Conservation (phyloP, 352 stramenopile species). For the Phytophthora pinifolia region DNA sequence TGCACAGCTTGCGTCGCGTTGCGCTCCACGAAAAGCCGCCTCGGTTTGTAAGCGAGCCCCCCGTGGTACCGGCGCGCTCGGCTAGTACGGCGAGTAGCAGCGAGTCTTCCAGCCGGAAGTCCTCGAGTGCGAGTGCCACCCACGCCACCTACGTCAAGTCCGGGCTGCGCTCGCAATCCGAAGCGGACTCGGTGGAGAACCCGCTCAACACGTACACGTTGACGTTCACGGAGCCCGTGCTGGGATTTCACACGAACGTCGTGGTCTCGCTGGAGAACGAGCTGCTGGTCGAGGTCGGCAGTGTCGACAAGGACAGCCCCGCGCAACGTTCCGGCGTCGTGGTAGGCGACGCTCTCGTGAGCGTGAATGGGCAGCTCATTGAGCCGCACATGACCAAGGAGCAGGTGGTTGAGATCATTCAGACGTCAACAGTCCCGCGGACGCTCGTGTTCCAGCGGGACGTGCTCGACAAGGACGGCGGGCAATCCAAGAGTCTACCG, state of each 20-base stretch:
- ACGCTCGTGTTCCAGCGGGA: slow-evolving; percentile 61
- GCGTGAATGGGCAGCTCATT: slow-evolving; percentile 62
- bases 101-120: slow-evolving; percentile 39
- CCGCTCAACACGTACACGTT: slow-evolving; percentile 55
- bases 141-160: slow-evolving; percentile 14
- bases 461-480: slow-evolving; percentile 33
- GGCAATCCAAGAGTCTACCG: slow-evolving; percentile 36
- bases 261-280: slow-evolving; percentile 55
- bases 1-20: slow-evolving; percentile 64
- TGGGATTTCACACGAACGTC: slow-evolving; percentile 60
- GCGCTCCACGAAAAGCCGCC: slow-evolving; percentile 67
- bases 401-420: slow-evolving; percentile 65
- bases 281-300: slow-evolving; percentile 50
- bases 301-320: slow-evolving; percentile 55
- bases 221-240: slow-evolving; percentile 57
- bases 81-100: slow-evolving; percentile 35
- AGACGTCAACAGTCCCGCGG: slow-evolving; percentile 43
- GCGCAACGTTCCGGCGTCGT: slow-evolving; percentile 57
- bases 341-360: slow-evolving; percentile 56
- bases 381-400: slow-evolving; percentile 63
- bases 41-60: slow-evolving; percentile 57
- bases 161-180: slow-evolving; percentile 38
- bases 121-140: slow-evolving; percentile 36
- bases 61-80: slow-evolving; percentile 21
- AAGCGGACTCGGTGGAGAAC: slow-evolving; percentile 28